These are phyloP conservation scores for Ballota nigra DNA, from an alignment of 257 asterid genomes.

Conservation along the genomic window DNA sequence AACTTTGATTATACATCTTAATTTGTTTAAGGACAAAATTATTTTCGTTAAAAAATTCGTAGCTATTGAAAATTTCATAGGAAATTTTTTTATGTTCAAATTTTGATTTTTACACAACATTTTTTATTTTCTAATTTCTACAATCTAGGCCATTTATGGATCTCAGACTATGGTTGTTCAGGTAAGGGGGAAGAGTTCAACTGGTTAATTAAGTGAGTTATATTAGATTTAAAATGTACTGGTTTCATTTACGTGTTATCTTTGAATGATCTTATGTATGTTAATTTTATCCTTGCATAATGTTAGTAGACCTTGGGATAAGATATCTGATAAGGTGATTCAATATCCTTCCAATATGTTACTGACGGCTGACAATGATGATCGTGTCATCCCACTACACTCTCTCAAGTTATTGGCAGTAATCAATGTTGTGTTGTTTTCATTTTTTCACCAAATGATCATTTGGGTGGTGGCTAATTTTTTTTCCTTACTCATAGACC, in stretches of 20 bases:
- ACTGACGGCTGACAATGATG: conserved; percentile 95
- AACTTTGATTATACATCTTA: no score
- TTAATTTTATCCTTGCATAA: no score
- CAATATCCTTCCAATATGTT: conserved; percentile 90
- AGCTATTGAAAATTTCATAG: no score
- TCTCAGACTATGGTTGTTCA: conserved; percentile 91
- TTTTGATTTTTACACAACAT: background rate
- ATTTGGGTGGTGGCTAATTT: background rate
- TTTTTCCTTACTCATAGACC: background rate
- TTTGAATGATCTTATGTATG: no score
- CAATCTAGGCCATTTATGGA: conserved; percentile 93
- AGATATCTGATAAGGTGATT: conserved; percentile 25
- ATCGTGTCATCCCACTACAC: conserved; percentile 93
- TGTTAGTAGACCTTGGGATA: conserved; percentile 90
- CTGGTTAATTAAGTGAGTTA: conserved; percentile 78
- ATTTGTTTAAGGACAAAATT: no score
- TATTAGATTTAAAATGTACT: no score
- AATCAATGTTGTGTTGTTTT: background rate
- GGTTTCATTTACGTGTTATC: no score
- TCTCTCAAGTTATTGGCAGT: conserved; percentile 85
- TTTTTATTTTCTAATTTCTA: background rate
- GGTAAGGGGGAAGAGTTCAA: conserved; percentile 87
- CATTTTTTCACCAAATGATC: background rate
- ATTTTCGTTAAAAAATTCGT: no score
- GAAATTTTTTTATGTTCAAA: no score